Evolutionary conservation across 805 yeast species (phyloP).

Genomic region (Jamesozyma piceae): DNA sequence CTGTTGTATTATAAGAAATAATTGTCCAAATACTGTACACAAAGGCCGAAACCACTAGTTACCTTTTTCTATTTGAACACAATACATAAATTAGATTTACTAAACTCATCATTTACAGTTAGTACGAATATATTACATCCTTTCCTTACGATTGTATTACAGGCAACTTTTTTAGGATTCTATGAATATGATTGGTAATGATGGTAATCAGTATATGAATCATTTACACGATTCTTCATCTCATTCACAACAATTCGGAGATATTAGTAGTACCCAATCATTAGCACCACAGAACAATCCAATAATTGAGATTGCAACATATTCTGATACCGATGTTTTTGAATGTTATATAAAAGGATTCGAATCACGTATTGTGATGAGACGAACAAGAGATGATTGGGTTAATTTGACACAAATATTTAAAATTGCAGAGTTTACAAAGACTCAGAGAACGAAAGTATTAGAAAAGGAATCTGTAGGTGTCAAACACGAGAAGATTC

Average conservation of each 20-base stretch:
- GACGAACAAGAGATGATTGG: constrained; percentile 88
- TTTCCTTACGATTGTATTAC: too few relatives aligned
- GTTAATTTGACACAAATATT: constrained; percentile 79
- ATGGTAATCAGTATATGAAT: neutral
- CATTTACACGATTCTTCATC: neutral
- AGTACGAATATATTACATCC: too few relatives aligned
- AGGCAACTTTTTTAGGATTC: too few relatives aligned
- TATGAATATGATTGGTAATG: neutral
- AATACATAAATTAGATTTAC: too few relatives aligned
- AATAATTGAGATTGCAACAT: constrained; percentile 35
- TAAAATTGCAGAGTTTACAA: constrained; percentile 68
- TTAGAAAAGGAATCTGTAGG: constrained; percentile 66
- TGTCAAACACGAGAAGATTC: constrained; percentile 67
- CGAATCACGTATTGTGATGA: constrained; percentile 45
- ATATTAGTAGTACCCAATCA: neutral
- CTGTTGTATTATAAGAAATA: too few relatives aligned
- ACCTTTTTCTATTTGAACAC: too few relatives aligned
- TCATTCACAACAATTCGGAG: neutral
- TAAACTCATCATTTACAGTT: too few relatives aligned
- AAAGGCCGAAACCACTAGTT: too few relatives aligned
- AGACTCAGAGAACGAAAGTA: constrained; percentile 68
- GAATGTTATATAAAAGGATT: constrained; percentile 56
- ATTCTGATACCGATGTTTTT: constrained; percentile 43
- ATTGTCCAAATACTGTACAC: too few relatives aligned
- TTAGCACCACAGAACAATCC: constrained; percentile 8